Conservation (phyloP, 768 basidiomycete species). For the Leccinum broughii region DNA sequence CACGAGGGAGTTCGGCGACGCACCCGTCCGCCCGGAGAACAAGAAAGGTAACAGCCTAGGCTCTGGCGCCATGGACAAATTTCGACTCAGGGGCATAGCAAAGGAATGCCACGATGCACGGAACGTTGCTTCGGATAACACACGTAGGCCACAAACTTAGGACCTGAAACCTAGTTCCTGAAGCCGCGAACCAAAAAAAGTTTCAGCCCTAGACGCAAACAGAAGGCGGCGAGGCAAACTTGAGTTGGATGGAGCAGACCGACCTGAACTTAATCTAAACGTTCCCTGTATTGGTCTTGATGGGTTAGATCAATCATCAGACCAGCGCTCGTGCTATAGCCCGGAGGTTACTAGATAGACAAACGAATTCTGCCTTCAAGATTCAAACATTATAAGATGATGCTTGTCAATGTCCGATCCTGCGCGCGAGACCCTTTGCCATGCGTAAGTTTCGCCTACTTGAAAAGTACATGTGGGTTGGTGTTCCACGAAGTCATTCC, state of each 20-base stretch:
- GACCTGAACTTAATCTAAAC: constrained; percentile 1
- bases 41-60: neutral
- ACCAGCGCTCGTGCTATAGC: neutral
- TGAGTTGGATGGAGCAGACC: neutral
- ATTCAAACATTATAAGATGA: neutral
- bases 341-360: neutral
- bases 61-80: neutral
- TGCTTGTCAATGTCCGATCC: neutral
- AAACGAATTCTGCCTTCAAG: neutral
- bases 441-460: neutral
- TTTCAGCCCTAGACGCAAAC: neutral
- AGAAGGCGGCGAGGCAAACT: constrained; percentile 4
- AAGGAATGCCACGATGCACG: constrained; percentile 13
- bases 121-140: neutral
- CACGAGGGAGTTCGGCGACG: neutral
- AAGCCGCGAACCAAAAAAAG: neutral
- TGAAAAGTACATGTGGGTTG: neutral
- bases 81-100: neutral
- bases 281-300: neutral
- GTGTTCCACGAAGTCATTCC: neutral
- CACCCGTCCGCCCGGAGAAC: neutral
- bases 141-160: neutral
- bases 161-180: neutral
- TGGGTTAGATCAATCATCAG: neutral
- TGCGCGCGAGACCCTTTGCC: neutral